phyloP scores from a whole-genome alignment of 2,329 filamentous ascomycete genomes.

The Cytospora piceae region DNA sequence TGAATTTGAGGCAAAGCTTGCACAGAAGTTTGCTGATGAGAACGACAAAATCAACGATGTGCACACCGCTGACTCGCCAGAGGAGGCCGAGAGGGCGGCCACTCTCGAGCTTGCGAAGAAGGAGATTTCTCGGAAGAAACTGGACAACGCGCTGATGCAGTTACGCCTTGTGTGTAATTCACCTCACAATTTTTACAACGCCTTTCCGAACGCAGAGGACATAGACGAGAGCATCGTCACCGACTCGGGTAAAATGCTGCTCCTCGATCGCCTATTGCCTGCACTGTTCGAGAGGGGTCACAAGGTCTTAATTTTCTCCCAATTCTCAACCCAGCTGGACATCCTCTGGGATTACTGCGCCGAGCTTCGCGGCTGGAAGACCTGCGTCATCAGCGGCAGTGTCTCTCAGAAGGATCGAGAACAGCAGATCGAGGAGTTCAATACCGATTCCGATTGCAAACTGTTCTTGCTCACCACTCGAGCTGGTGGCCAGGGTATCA shows the following conservation, averaged over 20 bases:
- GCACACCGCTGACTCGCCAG: slow-evolving; percentile 47
- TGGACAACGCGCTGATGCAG: slow-evolving; percentile 92
- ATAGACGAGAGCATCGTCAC: slow-evolving; percentile 84
- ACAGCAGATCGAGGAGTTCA: slow-evolving; percentile 74
- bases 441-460: slow-evolving; percentile 64
- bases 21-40: slow-evolving; percentile 58
- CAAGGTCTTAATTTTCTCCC: slow-evolving; percentile 94
- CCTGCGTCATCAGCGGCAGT: slow-evolving; percentile 88
- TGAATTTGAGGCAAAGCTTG: slow-evolving; percentile 80
- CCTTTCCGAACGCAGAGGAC: slow-evolving; percentile 66
- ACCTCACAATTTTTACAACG: slow-evolving; percentile 96
- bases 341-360: slow-evolving; percentile 85
- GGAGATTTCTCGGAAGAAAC: slow-evolving; percentile 86
- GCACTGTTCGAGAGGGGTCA: slow-evolving; percentile 74
- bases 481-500: slow-evolving; percentile 94
- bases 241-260: slow-evolving; percentile 91
- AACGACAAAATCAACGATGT: slow-evolving; percentile 41
- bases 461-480: slow-evolving; percentile 89
- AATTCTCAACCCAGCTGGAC: slow-evolving; percentile 94
- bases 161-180: slow-evolving; percentile 90
- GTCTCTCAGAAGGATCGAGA: slow-evolving; percentile 76
- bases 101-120: slow-evolving; percentile 81
- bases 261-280: slow-evolving; percentile 84
- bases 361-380: slow-evolving; percentile 76
- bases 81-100: slow-evolving; percentile 67